Percentiles rank a stretch among this genome's conserved stretches.
These are phyloP conservation scores for Boletus rubescentipes DNA, from an alignment of 768 basidiomycete species.

Conservation along the genomic window DNA sequence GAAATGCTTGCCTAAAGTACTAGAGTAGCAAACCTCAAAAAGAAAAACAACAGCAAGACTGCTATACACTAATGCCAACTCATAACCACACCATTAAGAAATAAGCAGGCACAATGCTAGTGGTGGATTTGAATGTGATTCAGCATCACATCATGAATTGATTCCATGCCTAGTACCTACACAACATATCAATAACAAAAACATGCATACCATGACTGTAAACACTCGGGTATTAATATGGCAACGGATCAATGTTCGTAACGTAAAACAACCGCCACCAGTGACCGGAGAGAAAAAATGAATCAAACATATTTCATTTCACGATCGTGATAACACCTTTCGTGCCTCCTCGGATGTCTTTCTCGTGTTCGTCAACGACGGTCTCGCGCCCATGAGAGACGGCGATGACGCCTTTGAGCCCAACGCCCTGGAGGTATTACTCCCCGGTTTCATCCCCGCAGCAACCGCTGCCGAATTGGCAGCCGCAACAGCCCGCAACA, in stretches of 20 bases:
- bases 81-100: too few relatives aligned
- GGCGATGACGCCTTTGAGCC: slow-evolving; percentile 10
- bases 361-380: slow-evolving; percentile 46
- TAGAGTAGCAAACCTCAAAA: too few relatives aligned
- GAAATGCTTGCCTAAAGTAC: too few relatives aligned
- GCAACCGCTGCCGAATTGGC: slow-evolving; percentile 44
- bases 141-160: too few relatives aligned
- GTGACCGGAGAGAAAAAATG: not conserved
- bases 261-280: slow-evolving; percentile 4
- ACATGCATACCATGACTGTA: slow-evolving; percentile 3
- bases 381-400: slow-evolving; percentile 28
- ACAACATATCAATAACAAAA: slow-evolving; percentile 6
- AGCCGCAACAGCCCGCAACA: slow-evolving; percentile 59
- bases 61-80: too few relatives aligned
- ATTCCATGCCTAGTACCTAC: too few relatives aligned
- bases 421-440: slow-evolving; percentile 8
- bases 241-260: slow-evolving; percentile 4
- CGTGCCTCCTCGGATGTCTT: slow-evolving; percentile 33
- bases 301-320: not conserved
- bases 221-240: slow-evolving; percentile 11
- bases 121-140: too few relatives aligned
- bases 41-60: too few relatives aligned
- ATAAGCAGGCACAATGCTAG: too few relatives aligned
- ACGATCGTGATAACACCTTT: slow-evolving; percentile 32
- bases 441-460: slow-evolving; percentile 20